Conservation (phyloP, 2,329 filamentous ascomycete species). For the Setomelanomma holmii region DNA sequence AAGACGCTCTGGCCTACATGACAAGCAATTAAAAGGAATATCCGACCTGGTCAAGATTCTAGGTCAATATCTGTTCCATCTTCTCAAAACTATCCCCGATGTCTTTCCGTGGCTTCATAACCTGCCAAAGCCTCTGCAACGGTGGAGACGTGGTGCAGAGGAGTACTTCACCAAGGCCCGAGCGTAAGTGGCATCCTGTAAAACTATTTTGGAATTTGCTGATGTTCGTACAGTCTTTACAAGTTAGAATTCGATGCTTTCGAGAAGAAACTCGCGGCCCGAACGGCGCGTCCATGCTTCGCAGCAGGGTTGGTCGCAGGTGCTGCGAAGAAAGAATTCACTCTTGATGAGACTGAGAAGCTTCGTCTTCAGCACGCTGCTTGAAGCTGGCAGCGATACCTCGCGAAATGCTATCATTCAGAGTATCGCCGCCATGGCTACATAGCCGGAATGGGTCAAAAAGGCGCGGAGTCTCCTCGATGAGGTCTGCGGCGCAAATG, state of each 20-base stretch:
- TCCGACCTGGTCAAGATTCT: not conserved
- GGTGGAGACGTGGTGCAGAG: not conserved
- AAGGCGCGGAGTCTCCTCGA: not conserved
- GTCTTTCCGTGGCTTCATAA: not conserved
- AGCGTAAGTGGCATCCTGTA: not conserved
- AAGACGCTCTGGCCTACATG: not conserved
- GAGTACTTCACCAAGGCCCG: not conserved
- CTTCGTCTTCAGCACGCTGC: not conserved
- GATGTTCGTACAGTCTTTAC: not conserved
- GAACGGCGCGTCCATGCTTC: not conserved
- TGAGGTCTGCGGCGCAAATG: not conserved
- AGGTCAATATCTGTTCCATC: not conserved
- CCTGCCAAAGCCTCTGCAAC: not conserved
- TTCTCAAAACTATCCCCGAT: not conserved
- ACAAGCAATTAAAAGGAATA: not conserved
- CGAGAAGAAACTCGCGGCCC: not conserved
- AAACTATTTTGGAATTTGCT: not conserved
- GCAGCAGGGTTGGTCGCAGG: not conserved
- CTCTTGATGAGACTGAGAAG: not conserved
- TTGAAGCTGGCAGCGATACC: not conserved
- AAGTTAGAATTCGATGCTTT: not conserved
- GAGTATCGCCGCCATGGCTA: not conserved
- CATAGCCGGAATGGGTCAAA: not conserved
- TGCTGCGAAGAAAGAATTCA: not conserved
- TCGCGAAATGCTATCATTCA: not conserved